These are phyloP conservation scores for Naganishia sp. DNA, from an alignment of 1,284 basidiomycete species.

Conservation along the genomic window DNA sequence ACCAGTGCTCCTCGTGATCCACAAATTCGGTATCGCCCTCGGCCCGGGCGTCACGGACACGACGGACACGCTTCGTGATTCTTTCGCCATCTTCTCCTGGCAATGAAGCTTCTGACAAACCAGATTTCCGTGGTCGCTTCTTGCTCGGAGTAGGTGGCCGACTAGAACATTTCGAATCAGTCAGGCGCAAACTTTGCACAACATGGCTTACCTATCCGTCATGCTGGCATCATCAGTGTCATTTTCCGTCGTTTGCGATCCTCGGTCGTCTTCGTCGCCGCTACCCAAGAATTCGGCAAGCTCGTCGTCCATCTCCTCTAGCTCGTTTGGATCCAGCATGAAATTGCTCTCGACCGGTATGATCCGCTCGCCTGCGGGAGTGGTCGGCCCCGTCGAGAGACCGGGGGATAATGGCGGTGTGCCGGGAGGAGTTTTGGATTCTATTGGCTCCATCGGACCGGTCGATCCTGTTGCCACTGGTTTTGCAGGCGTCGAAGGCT, in stretches of 20 bases:
- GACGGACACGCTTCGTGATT: constrained; percentile 13
- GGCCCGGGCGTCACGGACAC: constrained; percentile 15
- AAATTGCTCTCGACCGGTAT: constrained; percentile 12
- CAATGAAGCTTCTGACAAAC: constrained; percentile 4
- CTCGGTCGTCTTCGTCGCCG: constrained; percentile 28
- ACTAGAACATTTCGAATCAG: constrained; percentile 1
- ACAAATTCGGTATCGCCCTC: constrained; percentile 30
- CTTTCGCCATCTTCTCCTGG: constrained; percentile 11
- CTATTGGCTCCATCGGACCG: background rate
- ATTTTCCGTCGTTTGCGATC: constrained; percentile 14
- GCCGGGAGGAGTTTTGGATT: constrained; percentile 7
- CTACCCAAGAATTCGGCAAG: constrained; percentile 29
- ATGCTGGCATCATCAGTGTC: constrained; percentile 24
- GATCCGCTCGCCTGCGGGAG: constrained; percentile 7
- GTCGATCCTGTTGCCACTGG: background rate
- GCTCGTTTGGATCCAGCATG: constrained; percentile 13
- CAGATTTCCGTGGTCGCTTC: constrained; percentile 28
- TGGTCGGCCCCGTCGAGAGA: background rate
- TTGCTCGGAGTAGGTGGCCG: constrained; percentile 21
- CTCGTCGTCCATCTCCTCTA: constrained; percentile 31
- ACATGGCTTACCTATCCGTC: constrained; percentile 8
- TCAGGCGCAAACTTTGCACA: background rate
- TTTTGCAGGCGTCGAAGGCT: background rate
- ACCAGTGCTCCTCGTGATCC: constrained; percentile 30
- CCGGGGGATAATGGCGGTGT: constrained; percentile 21